phyloP scores from a whole-genome alignment of 345 rosid species.

The Citrus medica region DNA sequence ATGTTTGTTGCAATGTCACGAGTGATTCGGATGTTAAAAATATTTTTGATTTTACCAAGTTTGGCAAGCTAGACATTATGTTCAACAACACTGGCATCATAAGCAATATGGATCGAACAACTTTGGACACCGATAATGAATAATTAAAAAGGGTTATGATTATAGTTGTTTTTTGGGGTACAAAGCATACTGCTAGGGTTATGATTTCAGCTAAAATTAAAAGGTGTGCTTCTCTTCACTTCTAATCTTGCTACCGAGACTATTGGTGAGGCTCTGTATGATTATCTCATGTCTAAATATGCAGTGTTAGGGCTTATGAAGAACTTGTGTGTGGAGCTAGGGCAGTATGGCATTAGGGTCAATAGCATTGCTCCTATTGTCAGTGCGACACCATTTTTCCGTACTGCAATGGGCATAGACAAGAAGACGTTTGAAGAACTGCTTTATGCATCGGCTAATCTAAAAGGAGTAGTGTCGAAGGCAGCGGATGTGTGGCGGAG shows the following conservation, averaged over 20 bases:
- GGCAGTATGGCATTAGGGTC: constrained; percentile 21
- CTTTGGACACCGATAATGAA: not conserved
- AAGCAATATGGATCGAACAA: not conserved
- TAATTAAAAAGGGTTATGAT: not conserved
- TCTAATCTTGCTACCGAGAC: not conserved
- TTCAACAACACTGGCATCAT: constrained; percentile 18
- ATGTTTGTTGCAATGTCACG: not conserved
- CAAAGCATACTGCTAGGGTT: constrained; percentile 22
- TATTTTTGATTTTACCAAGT: not conserved
- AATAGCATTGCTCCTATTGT: constrained; percentile 14
- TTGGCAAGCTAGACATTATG: constrained; percentile 20
- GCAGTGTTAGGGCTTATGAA: constrained; percentile 21
- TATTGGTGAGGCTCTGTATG: not conserved
- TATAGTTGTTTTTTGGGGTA: constrained; percentile 12
- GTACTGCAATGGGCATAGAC: too few species aligned
- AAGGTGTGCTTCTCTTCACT: constrained; percentile 8
- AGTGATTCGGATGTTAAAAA: constrained; percentile 11
- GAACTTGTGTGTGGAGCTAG: constrained; percentile 20
- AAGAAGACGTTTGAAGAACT: too few species aligned
- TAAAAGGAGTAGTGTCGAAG: constrained; percentile 30
- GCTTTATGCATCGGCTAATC: constrained; percentile 18
- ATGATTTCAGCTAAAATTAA: constrained; percentile 5
- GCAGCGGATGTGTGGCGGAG: constrained; percentile 38
- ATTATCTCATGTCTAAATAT: constrained; percentile 16
- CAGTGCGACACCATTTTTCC: not conserved